These are phyloP conservation scores for Elongisporangium anandrum DNA, from an alignment of 352 stramenopile genomes.

Conservation along the genomic window DNA sequence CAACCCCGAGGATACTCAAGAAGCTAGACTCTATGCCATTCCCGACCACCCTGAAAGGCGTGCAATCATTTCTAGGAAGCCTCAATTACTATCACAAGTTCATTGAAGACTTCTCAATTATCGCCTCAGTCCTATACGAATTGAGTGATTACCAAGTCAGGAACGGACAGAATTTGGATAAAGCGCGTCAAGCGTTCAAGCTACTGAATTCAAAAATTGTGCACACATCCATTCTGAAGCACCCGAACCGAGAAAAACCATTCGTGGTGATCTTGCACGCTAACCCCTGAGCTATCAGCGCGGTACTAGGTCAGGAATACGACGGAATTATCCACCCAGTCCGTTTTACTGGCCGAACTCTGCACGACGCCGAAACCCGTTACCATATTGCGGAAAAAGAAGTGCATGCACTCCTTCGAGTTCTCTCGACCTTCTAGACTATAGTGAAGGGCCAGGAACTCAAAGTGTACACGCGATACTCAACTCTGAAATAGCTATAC, in stretches of 20 bases:
- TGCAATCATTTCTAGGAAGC: constrained; percentile 14
- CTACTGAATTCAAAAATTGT: constrained; percentile 11
- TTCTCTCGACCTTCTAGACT: constrained; percentile 7
- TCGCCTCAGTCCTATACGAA: constrained; percentile 10
- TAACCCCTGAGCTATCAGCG: constrained; percentile 14
- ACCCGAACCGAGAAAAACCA: neutral
- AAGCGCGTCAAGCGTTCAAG: constrained; percentile 12
- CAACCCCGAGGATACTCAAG: constrained; percentile 5
- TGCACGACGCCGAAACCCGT: constrained; percentile 8
- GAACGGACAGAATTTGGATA: constrained; percentile 13
- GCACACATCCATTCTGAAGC: neutral
- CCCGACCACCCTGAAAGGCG: constrained; percentile 9
- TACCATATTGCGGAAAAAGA: constrained; percentile 16
- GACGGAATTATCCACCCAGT: constrained; percentile 9
- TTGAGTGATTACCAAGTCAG: constrained; percentile 12
- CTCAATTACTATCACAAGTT: constrained; percentile 27
- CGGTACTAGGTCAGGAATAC: constrained; percentile 7
- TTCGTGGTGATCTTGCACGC: constrained; percentile 11
- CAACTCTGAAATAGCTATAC: constrained; percentile 15
- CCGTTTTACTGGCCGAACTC: constrained; percentile 1
- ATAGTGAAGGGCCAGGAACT: neutral
- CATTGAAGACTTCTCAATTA: constrained; percentile 14
- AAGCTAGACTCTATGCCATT: constrained; percentile 12
- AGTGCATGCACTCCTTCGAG: constrained; percentile 6
- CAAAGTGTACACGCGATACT: constrained; percentile 14